Evolutionary conservation across 192 early-diverging fungal genomes (phyloP).

Genomic region (Dimargaris verticillata): DNA sequence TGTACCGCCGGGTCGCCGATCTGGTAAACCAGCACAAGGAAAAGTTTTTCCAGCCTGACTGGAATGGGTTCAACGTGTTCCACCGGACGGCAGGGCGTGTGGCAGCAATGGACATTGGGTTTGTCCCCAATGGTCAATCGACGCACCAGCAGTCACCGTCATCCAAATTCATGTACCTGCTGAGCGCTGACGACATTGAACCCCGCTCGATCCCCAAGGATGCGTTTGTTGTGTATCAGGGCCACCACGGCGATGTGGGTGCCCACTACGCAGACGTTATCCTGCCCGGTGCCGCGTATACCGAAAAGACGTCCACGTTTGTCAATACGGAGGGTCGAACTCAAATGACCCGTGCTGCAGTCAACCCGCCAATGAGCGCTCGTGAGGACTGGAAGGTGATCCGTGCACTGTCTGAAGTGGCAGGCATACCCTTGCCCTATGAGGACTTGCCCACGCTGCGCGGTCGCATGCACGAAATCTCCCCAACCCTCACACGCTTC

Average conservation of each 20-base stretch:
- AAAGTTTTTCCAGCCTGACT: conserved; percentile 51
- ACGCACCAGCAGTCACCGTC: conserved; percentile 17
- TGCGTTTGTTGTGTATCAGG: conserved; percentile 98
- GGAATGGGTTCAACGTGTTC: conserved; percentile 85
- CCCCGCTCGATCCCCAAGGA: conserved; percentile 61
- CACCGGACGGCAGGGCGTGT: conserved; percentile 75
- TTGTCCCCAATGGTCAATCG: conserved; percentile 40
- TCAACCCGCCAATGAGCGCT: conserved; percentile 72
- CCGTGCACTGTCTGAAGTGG: conserved; percentile 86
- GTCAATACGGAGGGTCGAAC: conserved; percentile 95
- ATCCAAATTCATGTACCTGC: conserved; percentile 80
- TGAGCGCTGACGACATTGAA: conserved; percentile 77
- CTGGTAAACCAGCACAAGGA: conserved; percentile 49
- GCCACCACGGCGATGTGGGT: conserved; percentile 95
- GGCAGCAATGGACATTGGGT: conserved; percentile 85
- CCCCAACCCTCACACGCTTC: conserved; percentile 64
- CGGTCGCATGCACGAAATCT: conserved; percentile 72
- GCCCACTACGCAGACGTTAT: conserved; percentile 91
- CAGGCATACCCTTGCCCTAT: conserved; percentile 72
- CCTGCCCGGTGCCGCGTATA: conserved; percentile 88
- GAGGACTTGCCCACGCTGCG: conserved; percentile 71
- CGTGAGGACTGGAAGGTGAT: conserved; percentile 99
- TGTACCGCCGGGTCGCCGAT: conserved; percentile 58
- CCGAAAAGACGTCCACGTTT: conserved; percentile 88
- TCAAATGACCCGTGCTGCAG: conserved; percentile 84